phyloP scores from a whole-genome alignment of 1,139 yeast species.

The Debaryomycetaceae sp. region DNA sequence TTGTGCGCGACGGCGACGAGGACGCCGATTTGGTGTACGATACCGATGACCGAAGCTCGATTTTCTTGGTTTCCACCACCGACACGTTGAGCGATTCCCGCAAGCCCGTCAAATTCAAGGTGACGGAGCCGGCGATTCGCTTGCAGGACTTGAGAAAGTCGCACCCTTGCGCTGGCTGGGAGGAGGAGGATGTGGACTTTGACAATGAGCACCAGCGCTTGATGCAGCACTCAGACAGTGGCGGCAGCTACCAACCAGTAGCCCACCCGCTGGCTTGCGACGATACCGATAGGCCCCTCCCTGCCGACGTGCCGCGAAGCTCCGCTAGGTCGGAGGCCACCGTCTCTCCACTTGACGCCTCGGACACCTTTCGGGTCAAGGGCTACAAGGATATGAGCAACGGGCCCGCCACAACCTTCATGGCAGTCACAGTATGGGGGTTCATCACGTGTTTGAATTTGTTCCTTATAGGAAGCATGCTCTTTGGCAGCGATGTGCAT shows the following conservation, averaged over 20 bases:
- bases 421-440: slow-evolving; percentile 49
- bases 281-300: slow-evolving; percentile 1
- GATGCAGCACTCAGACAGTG: slow-evolving; percentile 1
- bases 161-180: slow-evolving; percentile 46
- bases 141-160: slow-evolving; percentile 39
- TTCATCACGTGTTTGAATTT: slow-evolving; percentile 48
- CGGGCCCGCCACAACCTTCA: slow-evolving; percentile 38
- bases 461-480: slow-evolving; percentile 46
- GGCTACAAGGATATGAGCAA: slow-evolving; percentile 54
- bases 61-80: slow-evolving; percentile 3
- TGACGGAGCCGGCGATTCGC: slow-evolving; percentile 39
- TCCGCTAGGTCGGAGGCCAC: slow-evolving; percentile 1
- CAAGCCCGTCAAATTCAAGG: slow-evolving; percentile 19
- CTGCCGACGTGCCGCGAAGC: neutral
- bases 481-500: slow-evolving; percentile 23
- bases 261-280: slow-evolving; percentile 2
- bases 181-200: slow-evolving; percentile 29
- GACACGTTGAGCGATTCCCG: neutral
- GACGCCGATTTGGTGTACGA: slow-evolving; percentile 15
- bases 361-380: slow-evolving; percentile 17
- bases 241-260: slow-evolving; percentile 1
- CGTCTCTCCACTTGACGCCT: slow-evolving; percentile 1
- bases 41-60: slow-evolving; percentile 7
- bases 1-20: slow-evolving; percentile 29
- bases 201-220: slow-evolving; percentile 16